These are phyloP conservation scores for Helotiales sp. DNA, from an alignment of 2,329 filamentous ascomycete genomes.

Conservation along the genomic window DNA sequence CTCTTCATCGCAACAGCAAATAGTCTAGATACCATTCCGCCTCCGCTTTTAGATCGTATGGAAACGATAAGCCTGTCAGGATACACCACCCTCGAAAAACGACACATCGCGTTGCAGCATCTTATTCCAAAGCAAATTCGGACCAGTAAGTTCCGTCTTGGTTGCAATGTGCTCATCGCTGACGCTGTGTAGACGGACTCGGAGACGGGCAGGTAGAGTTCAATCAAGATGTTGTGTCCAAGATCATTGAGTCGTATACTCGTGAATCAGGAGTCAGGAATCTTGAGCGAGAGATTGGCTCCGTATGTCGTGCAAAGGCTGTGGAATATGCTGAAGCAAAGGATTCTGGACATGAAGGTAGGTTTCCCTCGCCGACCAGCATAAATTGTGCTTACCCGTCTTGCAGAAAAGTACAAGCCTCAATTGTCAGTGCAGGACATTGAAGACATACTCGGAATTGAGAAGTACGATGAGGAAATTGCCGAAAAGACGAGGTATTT, in stretches of 20 bases:
- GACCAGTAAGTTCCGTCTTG: constrained; percentile 50
- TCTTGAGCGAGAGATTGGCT: constrained; percentile 91
- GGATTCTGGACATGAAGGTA: constrained; percentile 59
- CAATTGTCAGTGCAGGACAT: constrained; percentile 76
- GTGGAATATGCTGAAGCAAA: constrained; percentile 92
- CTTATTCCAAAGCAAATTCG: constrained; percentile 95
- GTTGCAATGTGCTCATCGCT: constrained; percentile 14
- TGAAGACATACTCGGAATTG: constrained; percentile 87
- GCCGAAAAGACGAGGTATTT: constrained; percentile 68
- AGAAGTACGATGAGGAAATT: constrained; percentile 93
- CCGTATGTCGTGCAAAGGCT: constrained; percentile 91
- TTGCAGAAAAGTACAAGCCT: constrained; percentile 65
- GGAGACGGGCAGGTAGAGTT: constrained; percentile 73
- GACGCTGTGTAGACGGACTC: constrained; percentile 61
- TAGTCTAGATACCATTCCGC: constrained; percentile 87
- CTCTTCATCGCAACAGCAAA: constrained; percentile 98
- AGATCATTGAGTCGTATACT: constrained; percentile 95
- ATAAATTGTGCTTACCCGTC: constrained; percentile 3
- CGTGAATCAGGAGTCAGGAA: constrained; percentile 95
- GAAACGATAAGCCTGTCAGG: constrained; percentile 91
- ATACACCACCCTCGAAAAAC: constrained; percentile 96
- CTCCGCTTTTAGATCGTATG: constrained; percentile 95
- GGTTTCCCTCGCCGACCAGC: background rate
- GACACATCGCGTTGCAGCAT: constrained; percentile 89
- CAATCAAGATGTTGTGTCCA: constrained; percentile 82